Base-by-base conservation (phyloP, 2,329 filamentous ascomycete genomes). In the Ophiostoma pallidulum region DNA sequence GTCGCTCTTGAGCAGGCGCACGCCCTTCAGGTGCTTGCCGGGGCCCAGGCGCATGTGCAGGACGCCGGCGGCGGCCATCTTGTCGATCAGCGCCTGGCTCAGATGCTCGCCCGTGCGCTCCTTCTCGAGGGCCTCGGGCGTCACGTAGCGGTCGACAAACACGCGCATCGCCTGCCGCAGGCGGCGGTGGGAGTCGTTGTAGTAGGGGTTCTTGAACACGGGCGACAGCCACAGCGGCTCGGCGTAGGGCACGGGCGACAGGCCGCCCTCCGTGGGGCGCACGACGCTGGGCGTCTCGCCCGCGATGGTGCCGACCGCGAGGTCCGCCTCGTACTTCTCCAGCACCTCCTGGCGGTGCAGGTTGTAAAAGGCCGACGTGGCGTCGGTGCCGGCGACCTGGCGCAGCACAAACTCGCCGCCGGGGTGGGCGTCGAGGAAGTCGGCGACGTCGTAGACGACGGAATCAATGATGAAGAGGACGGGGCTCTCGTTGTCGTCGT, bases 331-430 rank as follows among this genome's bases (percentile, higher is more conserved):
- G 71, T 94, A 94, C 64, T 89, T 89, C 51, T 80, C 70, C 10
- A 94, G 75, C n/a, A 94, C 86, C 66, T 94, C 88, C 57, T 94
- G 87, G 22, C 88, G 75, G 68, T 95, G 89, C 45, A 95, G 80
- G 70, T 94, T 94, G 77, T 94, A 94, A 66, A 94, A 94, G 48
- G 83, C 84, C 31, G 75, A 69, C 2, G 88, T 94, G 43, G 87
- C 86, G 60, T 94, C 88, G 55, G 79, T 75, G 53, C 88, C 88
- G 26, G 85, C 88, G 41, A 91, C 78, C 66, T 94, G 86, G 46
- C 77, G 74, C 32, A 94, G 77, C 20, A 94, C 87, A 37, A 84
- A 80, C 58, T 82, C 80, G 58, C 87, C 88, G 56, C 87, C 87
- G 1, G 88, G 88, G 59, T 94, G 88, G 19, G 84, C 86, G 61